Conservation (phyloP, 1,284 basidiomycete genomes). For the Clitocybe nebularis region DNA sequence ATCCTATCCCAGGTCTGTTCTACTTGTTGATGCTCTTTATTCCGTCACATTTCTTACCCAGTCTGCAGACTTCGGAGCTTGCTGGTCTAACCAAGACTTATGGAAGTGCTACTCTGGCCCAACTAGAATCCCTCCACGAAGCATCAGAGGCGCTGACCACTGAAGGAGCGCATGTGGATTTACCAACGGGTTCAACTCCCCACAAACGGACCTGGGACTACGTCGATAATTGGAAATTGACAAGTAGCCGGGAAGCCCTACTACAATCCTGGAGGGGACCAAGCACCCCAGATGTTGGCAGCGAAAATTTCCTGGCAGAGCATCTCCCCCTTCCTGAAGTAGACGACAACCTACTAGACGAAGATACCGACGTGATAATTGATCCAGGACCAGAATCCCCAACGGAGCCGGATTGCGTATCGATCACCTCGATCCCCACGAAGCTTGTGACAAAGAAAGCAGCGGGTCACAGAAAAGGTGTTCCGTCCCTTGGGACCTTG, state of each 20-base stretch:
- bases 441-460: slow-evolving; percentile 2
- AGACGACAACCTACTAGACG: slow-evolving; percentile 11
- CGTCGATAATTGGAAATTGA: slow-evolving; percentile 65
- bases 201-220: slow-evolving; percentile 68
- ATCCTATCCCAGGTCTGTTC: slow-evolving; percentile 47
- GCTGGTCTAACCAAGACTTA: slow-evolving; percentile 37
- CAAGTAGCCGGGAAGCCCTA: slow-evolving; percentile 54
- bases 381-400: neutral
- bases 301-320: slow-evolving; percentile 32
- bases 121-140: slow-evolving; percentile 46
- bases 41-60: slow-evolving; percentile 3
- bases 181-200: slow-evolving; percentile 66
- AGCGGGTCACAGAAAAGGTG: slow-evolving; percentile 4
- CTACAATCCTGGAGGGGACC: slow-evolving; percentile 46
- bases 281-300: slow-evolving; percentile 24
- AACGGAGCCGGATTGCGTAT: too few relatives aligned
- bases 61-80: slow-evolving; percentile 36
- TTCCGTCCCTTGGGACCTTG: slow-evolving; percentile 18
- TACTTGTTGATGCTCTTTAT: slow-evolving; percentile 1
- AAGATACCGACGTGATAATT: slow-evolving; percentile 5
- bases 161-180: slow-evolving; percentile 58
- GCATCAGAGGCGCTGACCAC: slow-evolving; percentile 49
- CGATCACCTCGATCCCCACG: slow-evolving; percentile 6
- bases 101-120: slow-evolving; percentile 32
- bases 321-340: slow-evolving; percentile 29